Evolutionary conservation across 73 alveolate genomes (phyloP), one percentile per base, ranked within the genome.

Genomic region (Stentor roeselii): DNA sequence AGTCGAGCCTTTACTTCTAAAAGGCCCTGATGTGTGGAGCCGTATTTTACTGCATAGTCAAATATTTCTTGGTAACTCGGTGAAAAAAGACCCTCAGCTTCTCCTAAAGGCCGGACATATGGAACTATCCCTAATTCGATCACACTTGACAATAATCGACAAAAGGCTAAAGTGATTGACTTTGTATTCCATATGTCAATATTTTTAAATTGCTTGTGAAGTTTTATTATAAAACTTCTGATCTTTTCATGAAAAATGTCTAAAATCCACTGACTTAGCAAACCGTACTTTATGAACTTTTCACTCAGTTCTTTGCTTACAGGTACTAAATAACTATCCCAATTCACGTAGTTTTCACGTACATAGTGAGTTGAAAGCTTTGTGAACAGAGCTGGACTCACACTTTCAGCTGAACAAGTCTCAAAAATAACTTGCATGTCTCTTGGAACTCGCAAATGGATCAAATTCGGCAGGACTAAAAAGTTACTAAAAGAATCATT

Each of bases 1-100:
- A 67, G n/a, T n/a, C 80, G n/a, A 11, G 37, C n/a, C 11, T 67
- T 21, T 14, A 21, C 21, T 2, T 67, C 80, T 67, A 30, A 11
- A 21, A 67, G 37, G 21, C n/a, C 37, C 34, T 15, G 41, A 1
- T 67, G n/a, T 27, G 50, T 1, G 41, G 37, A 30, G 37, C 42
- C 80, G 42, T 67, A 21, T 67, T 67, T 67, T 67, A 67, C 34
- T 21, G 80, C 37, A 67, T 67, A 67, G 27, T 67, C 41, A 21
- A 27, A 21, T 34, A 67, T 36, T 2, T 67, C 80, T 67, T 21
- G 2, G 34, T n/a, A 15, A 14, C 42, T 27, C 11, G 80, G 80
- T 21, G 80, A 67, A 67, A 27, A 67, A 21, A 67, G n/a, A 36
- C 80, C 80, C 34, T 67, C 80, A 21, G 21, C 41, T 67, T 67